phyloP scores from a whole-genome alignment of 2,329 filamentous ascomycete species.

The Aspergillus novofumigatus region DNA sequence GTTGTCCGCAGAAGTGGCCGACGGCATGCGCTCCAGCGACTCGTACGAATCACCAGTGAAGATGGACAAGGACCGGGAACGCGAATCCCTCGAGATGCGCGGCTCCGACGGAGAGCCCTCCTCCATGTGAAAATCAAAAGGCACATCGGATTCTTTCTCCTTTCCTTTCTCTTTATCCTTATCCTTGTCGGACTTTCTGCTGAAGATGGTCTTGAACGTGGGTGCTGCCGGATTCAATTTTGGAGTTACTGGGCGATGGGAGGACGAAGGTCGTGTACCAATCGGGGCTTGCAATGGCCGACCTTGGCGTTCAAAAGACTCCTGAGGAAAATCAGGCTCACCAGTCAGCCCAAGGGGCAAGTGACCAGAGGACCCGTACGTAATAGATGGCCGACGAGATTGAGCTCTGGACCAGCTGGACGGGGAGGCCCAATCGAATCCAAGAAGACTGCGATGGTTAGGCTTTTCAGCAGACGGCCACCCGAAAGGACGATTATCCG shows the following conservation, averaged over 20 bases:
- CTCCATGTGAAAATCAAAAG: constrained; percentile 31
- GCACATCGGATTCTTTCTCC: constrained; percentile 27
- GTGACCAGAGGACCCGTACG: constrained; percentile 68
- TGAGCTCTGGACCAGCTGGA: constrained; percentile 69
- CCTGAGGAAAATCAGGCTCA: constrained; percentile 47
- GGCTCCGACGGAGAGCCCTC: constrained; percentile 43
- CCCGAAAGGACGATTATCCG: constrained; percentile 73
- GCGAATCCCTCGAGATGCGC: constrained; percentile 40
- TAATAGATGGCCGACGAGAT: constrained; percentile 75
- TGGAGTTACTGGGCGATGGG: constrained; percentile 53
- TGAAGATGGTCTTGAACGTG: constrained; percentile 72
- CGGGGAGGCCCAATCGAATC: constrained; percentile 50
- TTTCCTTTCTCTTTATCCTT: constrained; percentile 40
- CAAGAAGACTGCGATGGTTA: constrained; percentile 52
- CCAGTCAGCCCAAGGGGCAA: constrained; percentile 52
- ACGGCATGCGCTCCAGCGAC: constrained; percentile 45
- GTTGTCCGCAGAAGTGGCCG: constrained; percentile 39
- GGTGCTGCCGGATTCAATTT: constrained; percentile 84
- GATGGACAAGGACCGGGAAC: constrained; percentile 39
- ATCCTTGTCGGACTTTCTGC: constrained; percentile 46
- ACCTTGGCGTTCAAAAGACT: constrained; percentile 43
- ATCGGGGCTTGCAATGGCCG: constrained; percentile 64
- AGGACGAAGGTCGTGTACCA: constrained; percentile 67
- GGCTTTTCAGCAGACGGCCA: constrained; percentile 54
- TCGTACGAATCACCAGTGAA: constrained; percentile 46